Base-by-base conservation (phyloP, 148 eudicot genomes). In the Gaultheria prostrata region DNA sequence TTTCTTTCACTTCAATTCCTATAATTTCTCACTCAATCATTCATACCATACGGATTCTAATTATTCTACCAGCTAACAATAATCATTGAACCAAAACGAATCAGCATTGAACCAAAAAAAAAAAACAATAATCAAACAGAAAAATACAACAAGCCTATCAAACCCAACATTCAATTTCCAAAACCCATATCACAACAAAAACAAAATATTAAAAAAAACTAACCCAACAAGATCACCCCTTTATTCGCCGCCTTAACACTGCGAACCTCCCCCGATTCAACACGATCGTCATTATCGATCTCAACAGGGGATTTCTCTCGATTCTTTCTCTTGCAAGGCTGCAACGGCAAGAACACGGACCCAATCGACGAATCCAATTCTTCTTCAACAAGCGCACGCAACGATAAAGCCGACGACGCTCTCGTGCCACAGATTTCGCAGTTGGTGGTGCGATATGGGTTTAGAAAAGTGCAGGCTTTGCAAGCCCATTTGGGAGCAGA, bases 401-500 rank as follows among this genome's bases (percentile, higher is more conserved):
- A 39, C 35, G 86, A 79, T 49, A 90, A 85, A 70, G 90, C 35
- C 20, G 72, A 80, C 39, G 96, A 81, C n/a, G 79, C 79, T 21
- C 93, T 84, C 45, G 92, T 72, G 61, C 91, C 93, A 51, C 98
- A 95, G 50, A 96, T 82, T 79, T 91, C 90, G 79, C 95, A 93
- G 48, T 57, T 86, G 1, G 89, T 46, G 49, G 6, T 78, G 73
- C 46, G 82, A 70, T 86, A 89, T 0, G 95, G 88, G 87, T 96
- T 96, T 71, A 93, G 84, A 59, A 94, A 94, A 49, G 98, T 96
- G 92, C 99, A 96, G 28, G 94, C 85, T 74, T 92, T 89, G 82
- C 98, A 95, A 1, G 94, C 53, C 99, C 99, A 96, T 88, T 87
- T 90, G 65, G 89, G 89, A 6, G 80, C 72, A 4, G 91, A 26